These are phyloP conservation scores for Raphanus sativus DNA, from an alignment of 345 rosid genomes.

Conservation along the genomic window DNA sequence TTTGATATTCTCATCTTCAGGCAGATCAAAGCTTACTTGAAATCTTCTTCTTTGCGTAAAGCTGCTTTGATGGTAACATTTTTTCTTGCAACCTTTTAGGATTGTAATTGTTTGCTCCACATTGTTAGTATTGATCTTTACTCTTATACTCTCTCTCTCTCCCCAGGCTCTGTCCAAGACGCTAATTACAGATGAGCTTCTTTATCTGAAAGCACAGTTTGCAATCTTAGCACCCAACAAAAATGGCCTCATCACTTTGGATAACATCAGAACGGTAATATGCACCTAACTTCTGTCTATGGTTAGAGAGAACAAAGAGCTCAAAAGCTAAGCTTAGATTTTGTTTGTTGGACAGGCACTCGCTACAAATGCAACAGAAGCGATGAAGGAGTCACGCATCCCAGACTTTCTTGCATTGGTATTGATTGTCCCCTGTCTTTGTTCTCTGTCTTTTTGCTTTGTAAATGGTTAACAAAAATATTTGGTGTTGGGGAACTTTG, in stretches of 20 bases:
- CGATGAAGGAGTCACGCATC: slow-evolving; percentile 89
- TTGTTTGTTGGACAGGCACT: slow-evolving; percentile 58
- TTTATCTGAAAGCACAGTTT: slow-evolving; percentile 75
- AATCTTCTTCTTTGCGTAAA: slow-evolving; percentile 81
- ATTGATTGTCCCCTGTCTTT: slow-evolving; percentile 8
- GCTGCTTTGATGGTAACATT: slow-evolving; percentile 79
- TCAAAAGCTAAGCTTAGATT: slow-evolving; percentile 10
- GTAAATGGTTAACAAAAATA: neutral
- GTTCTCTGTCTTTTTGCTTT: neutral
- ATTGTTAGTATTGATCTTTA: neutral
- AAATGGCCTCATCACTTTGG: slow-evolving; percentile 64
- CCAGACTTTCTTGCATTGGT: slow-evolving; percentile 61
- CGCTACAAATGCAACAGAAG: slow-evolving; percentile 76
- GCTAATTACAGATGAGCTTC: slow-evolving; percentile 58
- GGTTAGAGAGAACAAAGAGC: slow-evolving; percentile 23
- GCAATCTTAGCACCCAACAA: slow-evolving; percentile 67
- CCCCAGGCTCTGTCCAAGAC: slow-evolving; percentile 89
- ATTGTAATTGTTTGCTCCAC: no score
- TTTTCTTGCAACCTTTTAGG: neutral
- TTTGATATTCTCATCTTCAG: slow-evolving; percentile 72
- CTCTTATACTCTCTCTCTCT: slow-evolving; percentile 29
- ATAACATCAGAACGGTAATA: slow-evolving; percentile 72
- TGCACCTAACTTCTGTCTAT: neutral
- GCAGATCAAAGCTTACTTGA: slow-evolving; percentile 78
- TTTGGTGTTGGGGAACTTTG: slow-evolving; percentile 20